Percentiles rank a stretch among this genome's conserved stretches.
Conservation (phyloP, 2,329 filamentous ascomycete species). For the Coniochaeta hoffmannii region DNA sequence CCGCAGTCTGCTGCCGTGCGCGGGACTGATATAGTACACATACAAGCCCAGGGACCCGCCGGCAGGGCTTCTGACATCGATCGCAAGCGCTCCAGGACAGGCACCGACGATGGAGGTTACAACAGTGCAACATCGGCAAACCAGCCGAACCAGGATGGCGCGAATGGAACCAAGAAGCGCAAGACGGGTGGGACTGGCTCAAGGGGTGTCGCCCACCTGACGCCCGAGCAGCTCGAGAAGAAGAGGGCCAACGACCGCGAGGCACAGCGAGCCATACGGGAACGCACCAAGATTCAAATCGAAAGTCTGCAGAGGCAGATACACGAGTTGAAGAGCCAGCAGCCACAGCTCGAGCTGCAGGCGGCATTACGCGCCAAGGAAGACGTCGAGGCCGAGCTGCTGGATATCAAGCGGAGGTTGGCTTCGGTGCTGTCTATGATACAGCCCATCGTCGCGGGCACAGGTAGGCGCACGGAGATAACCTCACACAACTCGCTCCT, state of each 20-base stretch:
- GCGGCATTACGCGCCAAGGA: conserved; percentile 69
- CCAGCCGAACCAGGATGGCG: neutral
- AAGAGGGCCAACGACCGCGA: conserved; percentile 66
- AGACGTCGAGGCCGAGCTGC: conserved; percentile 69
- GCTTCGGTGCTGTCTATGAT: conserved; percentile 57
- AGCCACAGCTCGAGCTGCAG: conserved; percentile 80
- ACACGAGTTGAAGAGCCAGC: conserved; percentile 66
- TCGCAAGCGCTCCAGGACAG: neutral
- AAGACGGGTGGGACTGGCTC: conserved; percentile 33
- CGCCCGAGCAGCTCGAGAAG: conserved; percentile 67
- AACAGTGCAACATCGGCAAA: neutral
- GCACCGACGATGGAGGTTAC: conserved; percentile 1
- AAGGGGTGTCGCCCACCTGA: conserved; percentile 54
- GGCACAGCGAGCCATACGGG: conserved; percentile 76
- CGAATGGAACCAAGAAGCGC: conserved; percentile 36
- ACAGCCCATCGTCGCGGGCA: conserved; percentile 44
- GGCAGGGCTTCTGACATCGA: neutral
- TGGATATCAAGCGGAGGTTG: conserved; percentile 65
- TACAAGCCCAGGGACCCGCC: neutral
- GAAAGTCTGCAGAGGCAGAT: conserved; percentile 67
- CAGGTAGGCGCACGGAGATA: conserved; percentile 13
- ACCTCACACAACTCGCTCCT: neutral
- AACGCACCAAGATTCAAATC: conserved; percentile 75
- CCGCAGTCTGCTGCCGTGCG: neutral
- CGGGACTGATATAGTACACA: neutral